Evolutionary conservation across 2,329 filamentous ascomycete species (phyloP).

Genomic region (Botryosphaeria agaves): DNA sequence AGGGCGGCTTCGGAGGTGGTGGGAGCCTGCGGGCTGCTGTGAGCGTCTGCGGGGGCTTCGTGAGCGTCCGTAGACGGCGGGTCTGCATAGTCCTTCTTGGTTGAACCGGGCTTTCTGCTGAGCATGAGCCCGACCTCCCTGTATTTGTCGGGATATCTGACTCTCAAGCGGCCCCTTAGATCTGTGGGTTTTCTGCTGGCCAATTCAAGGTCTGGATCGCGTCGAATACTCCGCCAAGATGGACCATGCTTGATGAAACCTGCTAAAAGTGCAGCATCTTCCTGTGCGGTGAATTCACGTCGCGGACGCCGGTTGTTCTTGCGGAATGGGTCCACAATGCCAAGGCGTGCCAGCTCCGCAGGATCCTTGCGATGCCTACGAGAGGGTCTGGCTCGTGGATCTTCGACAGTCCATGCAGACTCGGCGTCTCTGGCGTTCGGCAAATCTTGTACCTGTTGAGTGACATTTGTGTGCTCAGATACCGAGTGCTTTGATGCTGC

Average conservation of each 20-base stretch:
- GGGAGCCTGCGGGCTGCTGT: too few relatives aligned
- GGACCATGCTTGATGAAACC: conserved; percentile 42
- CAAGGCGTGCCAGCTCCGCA: conserved; percentile 22
- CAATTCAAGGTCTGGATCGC: conserved; percentile 35
- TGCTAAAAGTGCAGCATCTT: conserved; percentile 39
- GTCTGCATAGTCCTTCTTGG: conserved; percentile 5
- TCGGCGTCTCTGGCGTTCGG: too few relatives aligned
- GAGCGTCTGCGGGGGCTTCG: conserved; percentile 2
- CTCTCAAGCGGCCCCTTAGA: conserved; percentile 43
- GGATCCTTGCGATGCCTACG: conserved; percentile 10
- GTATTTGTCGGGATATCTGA: conserved; percentile 40
- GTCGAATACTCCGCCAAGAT: conserved; percentile 41
- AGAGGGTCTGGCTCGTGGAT: too few relatives aligned
- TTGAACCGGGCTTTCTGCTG: conserved; percentile 14
- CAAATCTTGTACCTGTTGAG: too few relatives aligned
- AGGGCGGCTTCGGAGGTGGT: neutral
- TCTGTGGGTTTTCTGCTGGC: conserved; percentile 38
- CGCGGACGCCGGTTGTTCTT: conserved; percentile 35
- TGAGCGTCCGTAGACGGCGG: too few relatives aligned
- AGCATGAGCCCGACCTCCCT: conserved; percentile 27
- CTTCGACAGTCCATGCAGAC: too few relatives aligned
- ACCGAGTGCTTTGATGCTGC: too few relatives aligned
- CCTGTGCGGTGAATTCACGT: conserved; percentile 35
- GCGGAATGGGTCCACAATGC: conserved; percentile 30
- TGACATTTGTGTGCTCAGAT: too few relatives aligned